Evolutionary conservation across 306 rosid genomes (phyloP), one percentile per base, ranked within the genome.

Genomic region (Glycine soja): DNA sequence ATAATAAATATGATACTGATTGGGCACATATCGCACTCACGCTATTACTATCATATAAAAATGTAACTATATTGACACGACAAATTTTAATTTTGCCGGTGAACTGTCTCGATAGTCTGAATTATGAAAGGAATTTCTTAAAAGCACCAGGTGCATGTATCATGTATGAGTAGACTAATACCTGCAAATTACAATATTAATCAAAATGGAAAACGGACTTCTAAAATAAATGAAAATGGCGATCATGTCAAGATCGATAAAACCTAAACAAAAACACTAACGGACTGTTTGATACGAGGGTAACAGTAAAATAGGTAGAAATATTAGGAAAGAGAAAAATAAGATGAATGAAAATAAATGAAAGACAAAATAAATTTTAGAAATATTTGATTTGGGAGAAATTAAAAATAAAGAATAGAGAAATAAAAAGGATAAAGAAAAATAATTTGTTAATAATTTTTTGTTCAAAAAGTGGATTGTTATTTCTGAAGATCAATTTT

Each of bases 1-100:
- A 12, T 14, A 51, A 71, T 51, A 36, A 72, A 52, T 8, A 72
- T 52, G 51, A 72, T 46, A 18, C 57, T 69, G 74, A 69, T 38
- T 38, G 43, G 43, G 43, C 43, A 1, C 43, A 38, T 42, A 6
- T 42, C 46, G 7, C 46, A 7, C 46, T 42, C n/a, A 12, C 72
- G n/a, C 10, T 11, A 45, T 45, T 68, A 24, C 30, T 24, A 24
- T 24, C 30, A 4, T 68, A 24, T 24, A 24, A 24, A 24, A 24
- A 24, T 24, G 30, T 24, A 24, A 24, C 30, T 24, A 24, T 24
- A 24, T 24, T 24, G 38, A 0, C 0, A 19, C 42, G 8, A 69
- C 56, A 19, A 47, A 10, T 6, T 19, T 24, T 48, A 48, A 48
- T 70, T 47, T 19, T 70, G 42, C 13, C 10, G 42, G 57, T 47